These are phyloP conservation scores for Bothriochloa decipiens DNA, from an alignment of 176 grass and related monocot species.

Conservation along the genomic window DNA sequence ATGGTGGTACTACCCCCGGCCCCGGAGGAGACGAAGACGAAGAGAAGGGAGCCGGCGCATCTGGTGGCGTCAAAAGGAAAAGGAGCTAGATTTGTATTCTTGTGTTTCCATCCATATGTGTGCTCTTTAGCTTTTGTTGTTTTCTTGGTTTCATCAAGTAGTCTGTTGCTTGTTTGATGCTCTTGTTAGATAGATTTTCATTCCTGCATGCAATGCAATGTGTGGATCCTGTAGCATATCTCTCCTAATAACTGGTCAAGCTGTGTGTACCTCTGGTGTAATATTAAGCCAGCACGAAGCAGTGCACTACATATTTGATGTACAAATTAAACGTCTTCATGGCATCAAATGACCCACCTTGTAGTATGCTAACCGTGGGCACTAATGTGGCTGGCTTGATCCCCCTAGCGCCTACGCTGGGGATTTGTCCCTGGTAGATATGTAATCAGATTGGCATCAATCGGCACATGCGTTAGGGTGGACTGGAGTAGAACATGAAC, in stretches of 20 bases:
- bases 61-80: constrained; percentile 46
- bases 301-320: not conserved
- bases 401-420: too few species aligned
- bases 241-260: not conserved
- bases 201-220: not conserved
- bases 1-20: not conserved
- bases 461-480: too few species aligned
- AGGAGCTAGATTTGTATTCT: constrained; percentile 23
- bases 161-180: constrained; percentile 3
- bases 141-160: not conserved
- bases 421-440: too few species aligned
- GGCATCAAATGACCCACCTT: not conserved
- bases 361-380: not conserved
- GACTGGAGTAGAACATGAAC: too few species aligned
- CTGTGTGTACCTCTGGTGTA: not conserved
- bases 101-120: not conserved
- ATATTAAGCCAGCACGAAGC: not conserved
- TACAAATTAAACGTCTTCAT: not conserved
- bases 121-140: not conserved
- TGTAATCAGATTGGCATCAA: too few species aligned
- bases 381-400: too few species aligned
- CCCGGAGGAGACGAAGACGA: not conserved
- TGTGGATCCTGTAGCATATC: constrained; percentile 21
- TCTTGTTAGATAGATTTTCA: too few species aligned
- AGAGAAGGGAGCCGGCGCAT: not conserved